These are phyloP conservation scores for Verticillium zaregamsianum DNA, from an alignment of 2,329 filamentous ascomycete genomes.

Conservation along the genomic window DNA sequence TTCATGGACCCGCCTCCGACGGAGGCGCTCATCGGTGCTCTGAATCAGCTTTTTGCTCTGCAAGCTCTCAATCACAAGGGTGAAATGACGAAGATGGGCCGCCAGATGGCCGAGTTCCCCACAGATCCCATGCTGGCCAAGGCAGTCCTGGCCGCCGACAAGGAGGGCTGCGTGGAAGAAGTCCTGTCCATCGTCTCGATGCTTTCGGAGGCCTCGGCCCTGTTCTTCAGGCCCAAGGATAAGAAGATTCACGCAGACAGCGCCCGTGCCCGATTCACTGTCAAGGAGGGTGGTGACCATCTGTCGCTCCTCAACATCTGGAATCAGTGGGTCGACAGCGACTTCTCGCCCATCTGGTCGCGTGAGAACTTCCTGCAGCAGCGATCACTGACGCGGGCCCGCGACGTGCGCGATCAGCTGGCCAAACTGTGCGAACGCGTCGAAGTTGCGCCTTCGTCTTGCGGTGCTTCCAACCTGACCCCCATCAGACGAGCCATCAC, in stretches of 20 bases:
- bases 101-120: constrained; percentile 94
- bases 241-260: constrained; percentile 96
- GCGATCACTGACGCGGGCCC: constrained; percentile 78
- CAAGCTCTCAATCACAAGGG: constrained; percentile 86
- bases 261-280: constrained; percentile 80
- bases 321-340: constrained; percentile 91
- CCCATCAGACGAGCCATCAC: constrained; percentile 87
- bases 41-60: constrained; percentile 88
- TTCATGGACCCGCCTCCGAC: constrained; percentile 93
- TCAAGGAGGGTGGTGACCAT: constrained; percentile 89
- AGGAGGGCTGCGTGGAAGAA: constrained; percentile 90
- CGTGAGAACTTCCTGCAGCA: constrained; percentile 94
- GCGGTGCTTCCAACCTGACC: constrained; percentile 65
- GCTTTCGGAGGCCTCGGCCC: constrained; percentile 79
- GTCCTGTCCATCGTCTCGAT: constrained; percentile 91
- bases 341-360: constrained; percentile 83
- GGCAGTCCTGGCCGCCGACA: constrained; percentile 81
- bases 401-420: constrained; percentile 90
- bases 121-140: constrained; percentile 90
- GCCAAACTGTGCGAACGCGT: constrained; percentile 90
- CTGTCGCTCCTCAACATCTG: constrained; percentile 86
- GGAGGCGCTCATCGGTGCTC: constrained; percentile 79
- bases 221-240: constrained; percentile 95
- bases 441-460: constrained; percentile 70
- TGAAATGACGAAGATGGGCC: constrained; percentile 82